Conservation (phyloP, 148 eudicot genomes). For the Camellia sinensis region DNA sequence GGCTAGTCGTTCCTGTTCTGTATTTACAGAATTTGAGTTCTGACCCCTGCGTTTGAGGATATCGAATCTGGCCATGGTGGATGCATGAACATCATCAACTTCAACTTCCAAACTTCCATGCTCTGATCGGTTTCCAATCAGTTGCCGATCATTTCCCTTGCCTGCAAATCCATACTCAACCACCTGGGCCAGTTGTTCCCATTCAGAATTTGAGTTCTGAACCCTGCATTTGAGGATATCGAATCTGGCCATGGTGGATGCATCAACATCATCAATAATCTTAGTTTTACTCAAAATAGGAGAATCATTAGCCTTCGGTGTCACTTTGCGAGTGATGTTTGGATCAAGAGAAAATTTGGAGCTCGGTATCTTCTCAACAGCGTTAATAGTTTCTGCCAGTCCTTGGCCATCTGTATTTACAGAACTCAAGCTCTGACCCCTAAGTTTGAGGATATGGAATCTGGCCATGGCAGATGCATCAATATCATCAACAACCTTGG, state of each 20-base stretch:
- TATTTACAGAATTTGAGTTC: slow-evolving; percentile 17
- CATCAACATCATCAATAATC: slow-evolving; percentile 38
- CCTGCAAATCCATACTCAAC: slow-evolving; percentile 1
- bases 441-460: slow-evolving; percentile 50
- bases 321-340: slow-evolving; percentile 6
- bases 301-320: slow-evolving; percentile 24
- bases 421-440: slow-evolving; percentile 32
- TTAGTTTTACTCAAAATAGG: slow-evolving; percentile 29
- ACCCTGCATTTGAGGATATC: slow-evolving; percentile 52
- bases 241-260: slow-evolving; percentile 69
- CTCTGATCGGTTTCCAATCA: neutral
- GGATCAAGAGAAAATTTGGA: slow-evolving; percentile 25
- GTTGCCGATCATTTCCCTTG: slow-evolving; percentile 5
- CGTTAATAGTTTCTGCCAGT: slow-evolving; percentile 7
- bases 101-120: slow-evolving; percentile 10
- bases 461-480: slow-evolving; percentile 70
- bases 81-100: slow-evolving; percentile 42
- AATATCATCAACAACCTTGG: slow-evolving; percentile 32
- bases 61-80: slow-evolving; percentile 64
- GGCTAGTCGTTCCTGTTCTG: slow-evolving; percentile 15
- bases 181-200: neutral
- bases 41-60: slow-evolving; percentile 53
- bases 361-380: slow-evolving; percentile 19
- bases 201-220: slow-evolving; percentile 12
- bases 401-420: slow-evolving; percentile 18